These are phyloP conservation scores for Jatropha podagrica DNA, from an alignment of 441 rosid genomes.

Conservation along the genomic window DNA sequence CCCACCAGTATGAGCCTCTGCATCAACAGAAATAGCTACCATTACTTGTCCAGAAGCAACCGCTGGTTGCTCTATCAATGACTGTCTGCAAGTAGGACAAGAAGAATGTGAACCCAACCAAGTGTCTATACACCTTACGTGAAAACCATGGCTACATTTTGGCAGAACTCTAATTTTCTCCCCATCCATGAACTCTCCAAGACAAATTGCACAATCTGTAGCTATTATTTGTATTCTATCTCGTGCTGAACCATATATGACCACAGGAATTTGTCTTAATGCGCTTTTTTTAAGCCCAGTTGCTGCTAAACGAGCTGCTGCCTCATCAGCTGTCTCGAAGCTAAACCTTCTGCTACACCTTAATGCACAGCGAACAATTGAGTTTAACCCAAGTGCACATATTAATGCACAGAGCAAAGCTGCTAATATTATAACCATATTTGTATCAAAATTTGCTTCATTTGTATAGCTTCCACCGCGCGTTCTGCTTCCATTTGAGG, in stretches of 20 bases:
- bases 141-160: conserved; percentile 79
- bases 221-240: conserved; percentile 39
- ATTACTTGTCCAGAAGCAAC: conserved; percentile 16
- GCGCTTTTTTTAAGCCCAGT: conserved; percentile 61
- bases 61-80: conserved; percentile 42
- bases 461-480: conserved; percentile 13
- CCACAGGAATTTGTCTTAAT: conserved; percentile 62
- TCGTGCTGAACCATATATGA: conserved; percentile 43
- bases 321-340: conserved; percentile 41
- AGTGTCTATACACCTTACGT: conserved; percentile 72
- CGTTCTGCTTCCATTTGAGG: conserved; percentile 33
- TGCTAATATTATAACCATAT: conserved; percentile 82
- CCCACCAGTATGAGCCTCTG: conserved; percentile 15
- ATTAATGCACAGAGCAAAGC: conserved; percentile 70
- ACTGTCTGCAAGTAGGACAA: conserved; percentile 72
- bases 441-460: conserved; percentile 69
- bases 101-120: conserved; percentile 80
- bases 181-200: conserved; percentile 66
- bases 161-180: conserved; percentile 78
- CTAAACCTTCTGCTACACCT: conserved; percentile 62
- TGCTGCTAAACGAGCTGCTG: conserved; percentile 42
- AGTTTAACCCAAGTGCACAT: conserved; percentile 66
- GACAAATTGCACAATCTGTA: conserved; percentile 83
- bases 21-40: conserved; percentile 30
- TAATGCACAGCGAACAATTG: conserved; percentile 63